Base-by-base conservation (phyloP, 2,329 filamentous ascomycete genomes). In the Biscogniauxia marginata region DNA sequence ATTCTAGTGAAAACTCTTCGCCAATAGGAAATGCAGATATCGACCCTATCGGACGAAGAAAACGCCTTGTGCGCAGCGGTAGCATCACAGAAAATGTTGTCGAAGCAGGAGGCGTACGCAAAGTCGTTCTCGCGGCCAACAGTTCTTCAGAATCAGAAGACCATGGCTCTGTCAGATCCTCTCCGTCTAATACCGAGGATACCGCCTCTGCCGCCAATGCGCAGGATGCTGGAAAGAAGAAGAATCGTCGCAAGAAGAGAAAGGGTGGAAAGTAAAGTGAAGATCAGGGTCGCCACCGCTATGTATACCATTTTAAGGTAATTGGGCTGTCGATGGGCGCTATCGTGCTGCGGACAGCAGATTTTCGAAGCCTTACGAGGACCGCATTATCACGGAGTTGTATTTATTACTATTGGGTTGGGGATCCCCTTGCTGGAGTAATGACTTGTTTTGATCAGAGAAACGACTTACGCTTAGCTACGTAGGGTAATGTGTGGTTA, bases 41-140 rank as follows among this genome's bases (percentile, higher is more conserved):
- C 16, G 63, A 67, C 25, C 55, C 44, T 21, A 52, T 48, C 21
- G 58, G 51, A 21, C 59, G 60, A 50, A 62, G 57, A 25, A 65
- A 64, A 52, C 65, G 81, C 7, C 77, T 79, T 5, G 85, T 86
- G 4, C 80, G 88, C 53, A 90, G 86, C 61, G 89, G 89, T 25
- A 90, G 86, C 66, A 90, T 92, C 62, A 90, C 88, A 0, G 88
- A 91, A 71, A 89, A 88, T 56, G 78, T 89, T n/a, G 77, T 91
- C 50, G 86, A 91, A 63, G 77, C 86, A 4, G 86, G 86, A 59
- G 89, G 89, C 1, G 79, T 91, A 50, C 84, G 84, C 62, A 92
- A 92, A 70, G 83, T 90, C 24, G 83, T 92, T 1, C 77, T 92
- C 22, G 87, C 91, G 67, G 86, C 86, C 3, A 88, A 80, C 22